phyloP scores from a whole-genome alignment of 495 filamentous ascomycete species.

The Sordaria brevicollis region DNA sequence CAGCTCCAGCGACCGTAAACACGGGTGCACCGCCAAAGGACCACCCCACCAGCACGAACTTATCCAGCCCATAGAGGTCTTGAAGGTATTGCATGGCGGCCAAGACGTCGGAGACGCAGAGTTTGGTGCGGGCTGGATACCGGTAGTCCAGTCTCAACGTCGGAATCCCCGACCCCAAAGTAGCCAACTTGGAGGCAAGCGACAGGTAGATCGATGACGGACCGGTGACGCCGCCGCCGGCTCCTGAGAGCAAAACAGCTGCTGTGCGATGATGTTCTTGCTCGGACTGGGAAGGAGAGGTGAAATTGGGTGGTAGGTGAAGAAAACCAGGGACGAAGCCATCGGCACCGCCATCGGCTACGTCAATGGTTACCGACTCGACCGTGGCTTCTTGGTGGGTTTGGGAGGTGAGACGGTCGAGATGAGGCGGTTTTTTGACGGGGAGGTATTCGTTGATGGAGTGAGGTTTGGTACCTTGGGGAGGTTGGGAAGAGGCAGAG shows the following conservation, averaged over 20 bases:
- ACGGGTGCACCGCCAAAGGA: constrained; percentile 34
- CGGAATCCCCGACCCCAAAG: constrained; percentile 25
- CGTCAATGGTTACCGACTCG: constrained; percentile 9
- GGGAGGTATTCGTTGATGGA: constrained; percentile 9
- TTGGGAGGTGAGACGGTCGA: constrained; percentile 3
- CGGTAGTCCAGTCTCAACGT: constrained; percentile 35
- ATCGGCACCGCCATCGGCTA: constrained; percentile 6
- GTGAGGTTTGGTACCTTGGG: not conserved
- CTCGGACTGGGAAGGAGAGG: not conserved
- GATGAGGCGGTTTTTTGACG: constrained; percentile 5
- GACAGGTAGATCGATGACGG: constrained; percentile 33
- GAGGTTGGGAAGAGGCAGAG: not conserved
- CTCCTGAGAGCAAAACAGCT: constrained; percentile 33
- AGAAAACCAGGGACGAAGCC: constrained; percentile 14
- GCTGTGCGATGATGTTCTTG: constrained; percentile 19
- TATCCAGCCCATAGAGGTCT: constrained; percentile 18
- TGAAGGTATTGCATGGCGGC: constrained; percentile 30
- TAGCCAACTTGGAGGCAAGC: constrained; percentile 32
- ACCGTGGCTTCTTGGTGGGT: constrained; percentile 1
- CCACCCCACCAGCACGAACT: constrained; percentile 36
- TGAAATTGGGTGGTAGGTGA: constrained; percentile 13
- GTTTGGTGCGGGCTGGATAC: constrained; percentile 21
- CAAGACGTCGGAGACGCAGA: constrained; percentile 26
- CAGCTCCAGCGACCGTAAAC: constrained; percentile 23
- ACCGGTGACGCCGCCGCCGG: constrained; percentile 35